Evolutionary conservation across 2,329 filamentous ascomycete species (phyloP), one percentile per base, ranked within the genome.

Genomic region (Fusarium pilosicola): DNA sequence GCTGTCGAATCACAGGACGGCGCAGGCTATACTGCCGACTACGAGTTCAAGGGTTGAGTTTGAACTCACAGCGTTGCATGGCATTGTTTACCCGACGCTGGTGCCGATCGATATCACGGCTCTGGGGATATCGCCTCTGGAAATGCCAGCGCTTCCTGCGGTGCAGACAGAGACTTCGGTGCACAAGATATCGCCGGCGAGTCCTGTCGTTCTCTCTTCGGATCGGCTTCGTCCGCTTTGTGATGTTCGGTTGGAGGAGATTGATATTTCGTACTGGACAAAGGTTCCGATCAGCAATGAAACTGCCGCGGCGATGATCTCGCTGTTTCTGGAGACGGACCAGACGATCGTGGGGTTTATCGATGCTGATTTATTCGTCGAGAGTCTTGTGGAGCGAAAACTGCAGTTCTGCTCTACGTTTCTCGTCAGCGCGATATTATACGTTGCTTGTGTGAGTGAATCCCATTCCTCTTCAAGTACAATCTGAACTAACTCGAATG

Each of bases 211-310:
- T 0, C 62, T 65, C 13, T 17, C 58, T 3, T 52, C 59, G 8
- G n/a, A 41, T 54, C 39, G 58, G 2, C 6, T 9, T 2, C 48
- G 13, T 17, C 15, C 20, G 1, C 62, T 28, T 1, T 65, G 58
- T 1, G 62, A 65, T n/a, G 20, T 26, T 41, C 60, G 62, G n/a
- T 2, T 65, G 58, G 10, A 46, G 5, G 26, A 63, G 0, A 7
- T 65, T 3, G 58, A 54, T 12, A 55, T 65, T 24, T 54, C 62
- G 2, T 65, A 65, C 20, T 65, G 62, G 62, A 54, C 58, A 3
- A 65, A 65, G 4, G 46, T 65, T 8, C 62, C 58, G 11, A 63
- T 65, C 20, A 54, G 58, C 2, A 26, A 65, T 32, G 58, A 24
- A 4, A 41, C 62, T 15, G 62, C 62, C 1, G 58, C 58, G 7